phyloP scores from a whole-genome alignment of 441 rosid species.

The Populus hybrid region DNA sequence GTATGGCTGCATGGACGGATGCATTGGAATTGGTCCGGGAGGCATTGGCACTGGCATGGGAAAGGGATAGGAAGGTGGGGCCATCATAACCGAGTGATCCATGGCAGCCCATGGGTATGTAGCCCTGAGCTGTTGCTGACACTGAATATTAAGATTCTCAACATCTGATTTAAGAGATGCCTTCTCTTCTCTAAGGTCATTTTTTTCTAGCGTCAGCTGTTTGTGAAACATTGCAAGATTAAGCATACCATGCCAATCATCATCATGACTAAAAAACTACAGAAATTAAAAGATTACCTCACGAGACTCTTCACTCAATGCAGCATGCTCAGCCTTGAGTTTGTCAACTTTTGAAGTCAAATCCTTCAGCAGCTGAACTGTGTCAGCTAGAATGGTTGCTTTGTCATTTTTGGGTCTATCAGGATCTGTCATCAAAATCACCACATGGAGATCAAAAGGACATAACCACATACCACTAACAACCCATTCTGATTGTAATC shows the following conservation, averaged over 20 bases:
- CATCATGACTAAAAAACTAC: neutral
- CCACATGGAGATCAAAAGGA: neutral
- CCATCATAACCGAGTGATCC: conserved; percentile 76
- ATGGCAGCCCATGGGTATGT: conserved; percentile 67
- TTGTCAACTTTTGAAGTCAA: conserved; percentile 71
- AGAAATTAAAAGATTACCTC: conserved; percentile 46
- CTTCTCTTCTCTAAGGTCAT: conserved; percentile 85
- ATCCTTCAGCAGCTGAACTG: conserved; percentile 77
- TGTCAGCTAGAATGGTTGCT: conserved; percentile 72
- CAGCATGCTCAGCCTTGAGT: conserved; percentile 62
- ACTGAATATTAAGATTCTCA: conserved; percentile 64
- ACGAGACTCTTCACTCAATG: conserved; percentile 70
- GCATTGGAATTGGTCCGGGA: conserved; percentile 70
- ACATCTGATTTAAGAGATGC: conserved; percentile 67
- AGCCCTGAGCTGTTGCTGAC: conserved; percentile 72
- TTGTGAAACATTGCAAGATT: conserved; percentile 5
- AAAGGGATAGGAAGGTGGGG: conserved; percentile 68
- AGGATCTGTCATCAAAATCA: conserved; percentile 54
- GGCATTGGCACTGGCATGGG: conserved; percentile 78
- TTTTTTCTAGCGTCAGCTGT: conserved; percentile 85
- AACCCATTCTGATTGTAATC: neutral
- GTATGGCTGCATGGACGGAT: conserved; percentile 73
- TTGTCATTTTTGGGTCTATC: conserved; percentile 88
- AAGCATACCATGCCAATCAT: conserved; percentile 2
- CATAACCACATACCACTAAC: neutral